Percentiles rank a stretch among this genome's conserved stretches.
phyloP scores from a whole-genome alignment of 2,329 filamentous ascomycete genomes.

The Fusarium odoratissimum region DNA sequence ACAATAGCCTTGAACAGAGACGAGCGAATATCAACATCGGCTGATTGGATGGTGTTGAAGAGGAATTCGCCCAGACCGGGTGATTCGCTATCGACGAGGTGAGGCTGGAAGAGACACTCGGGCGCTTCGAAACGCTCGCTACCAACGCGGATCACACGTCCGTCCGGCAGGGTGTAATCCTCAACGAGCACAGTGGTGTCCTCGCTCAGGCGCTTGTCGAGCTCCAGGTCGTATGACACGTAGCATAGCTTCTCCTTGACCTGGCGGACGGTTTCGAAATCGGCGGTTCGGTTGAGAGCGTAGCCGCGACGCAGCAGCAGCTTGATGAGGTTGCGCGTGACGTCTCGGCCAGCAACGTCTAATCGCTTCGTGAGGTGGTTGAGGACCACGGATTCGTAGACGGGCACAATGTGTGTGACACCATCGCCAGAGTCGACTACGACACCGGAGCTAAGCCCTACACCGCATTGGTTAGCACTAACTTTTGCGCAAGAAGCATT shows the following conservation, averaged over 20 bases:
- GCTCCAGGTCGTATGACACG: conserved; percentile 95
- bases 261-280: conserved; percentile 98
- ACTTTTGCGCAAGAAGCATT: neutral
- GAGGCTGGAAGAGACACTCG: conserved; percentile 98
- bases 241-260: conserved; percentile 99
- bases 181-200: conserved; percentile 98
- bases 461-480: conserved; percentile 24
- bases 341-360: conserved; percentile 95
- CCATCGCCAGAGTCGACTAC: conserved; percentile 98
- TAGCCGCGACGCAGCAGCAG: conserved; percentile 94
- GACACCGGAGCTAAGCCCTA: conserved; percentile 90
- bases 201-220: conserved; percentile 95
- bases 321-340: conserved; percentile 97
- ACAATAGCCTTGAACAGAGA: conserved; percentile 98
- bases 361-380: conserved; percentile 95
- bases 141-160: conserved; percentile 93
- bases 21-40: conserved; percentile 93
- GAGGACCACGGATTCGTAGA: conserved; percentile 97
- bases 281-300: conserved; percentile 95
- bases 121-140: conserved; percentile 98
- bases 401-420: conserved; percentile 97
- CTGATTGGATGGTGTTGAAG: conserved; percentile 98
- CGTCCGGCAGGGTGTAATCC: conserved; percentile 96
- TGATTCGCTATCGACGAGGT: conserved; percentile 97
- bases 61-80: conserved; percentile 96